Evolutionary conservation across 257 asterid genomes (phyloP).

Genomic region (Solanum virginianum): DNA sequence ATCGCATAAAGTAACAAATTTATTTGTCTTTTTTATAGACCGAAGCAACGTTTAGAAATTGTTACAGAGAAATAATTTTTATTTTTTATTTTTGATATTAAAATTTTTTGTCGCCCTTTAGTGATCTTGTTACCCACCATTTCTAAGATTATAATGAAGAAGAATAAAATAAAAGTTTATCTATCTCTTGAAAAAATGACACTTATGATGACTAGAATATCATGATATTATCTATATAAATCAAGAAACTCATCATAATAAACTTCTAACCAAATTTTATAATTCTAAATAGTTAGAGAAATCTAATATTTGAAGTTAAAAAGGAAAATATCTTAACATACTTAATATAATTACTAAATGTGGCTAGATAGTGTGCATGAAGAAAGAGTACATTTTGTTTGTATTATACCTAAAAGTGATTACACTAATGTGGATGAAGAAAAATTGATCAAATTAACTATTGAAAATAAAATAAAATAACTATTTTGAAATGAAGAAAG

Average conservation of each 20-base stretch:
- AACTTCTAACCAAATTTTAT: neutral
- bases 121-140: neutral
- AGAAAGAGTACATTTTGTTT: too few species aligned
- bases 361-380: neutral
- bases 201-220: neutral
- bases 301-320: neutral
- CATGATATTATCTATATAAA: neutral
- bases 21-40: slow-evolving; percentile 17
- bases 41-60: slow-evolving; percentile 15
- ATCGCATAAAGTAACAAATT: slow-evolving; percentile 8
- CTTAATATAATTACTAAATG: neutral
- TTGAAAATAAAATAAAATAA: too few species aligned
- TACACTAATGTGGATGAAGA: too few species aligned
- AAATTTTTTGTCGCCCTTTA: neutral
- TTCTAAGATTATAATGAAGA: neutral
- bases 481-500: too few species aligned
- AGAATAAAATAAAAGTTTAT: neutral
- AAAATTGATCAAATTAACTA: too few species aligned
- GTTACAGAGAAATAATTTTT: slow-evolving; percentile 10
- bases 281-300: neutral
- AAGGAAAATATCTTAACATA: neutral
- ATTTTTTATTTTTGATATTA: neutral
- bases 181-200: neutral
- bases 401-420: too few species aligned
- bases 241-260: neutral